Base-by-base conservation (phyloP, 306 rosid species). In the Casuarina glauca region DNA sequence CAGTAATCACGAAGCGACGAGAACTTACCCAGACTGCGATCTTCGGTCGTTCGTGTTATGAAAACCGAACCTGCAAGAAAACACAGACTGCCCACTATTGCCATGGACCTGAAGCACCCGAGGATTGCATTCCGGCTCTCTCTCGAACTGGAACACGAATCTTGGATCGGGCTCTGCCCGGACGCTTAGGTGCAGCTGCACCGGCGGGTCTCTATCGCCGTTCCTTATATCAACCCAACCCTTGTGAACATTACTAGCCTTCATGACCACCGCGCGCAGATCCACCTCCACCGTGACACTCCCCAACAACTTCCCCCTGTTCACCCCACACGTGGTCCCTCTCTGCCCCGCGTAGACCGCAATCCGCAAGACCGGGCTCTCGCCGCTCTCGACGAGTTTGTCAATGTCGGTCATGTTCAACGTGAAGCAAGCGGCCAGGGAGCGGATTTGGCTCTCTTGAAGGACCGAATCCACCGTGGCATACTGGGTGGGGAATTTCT, bases 41-140 rank as follows among this genome's bases (percentile, higher is more conserved):
- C 77, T 83, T 8, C 92, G 88, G 69, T 90, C 96, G 64, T 79
- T 81, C 80, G 72, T 73, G 77, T 81, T 86, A 79, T 92, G 78
- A 78, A 88, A 90, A 79, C 96, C 84, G 79, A 90, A 90, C 63
- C 88, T 90, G 91, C 96, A 90, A 53, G 95, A 79, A 84, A 90
- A 90, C 8, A 90, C 95, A 0, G 96, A 91, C 43, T 90, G 96
- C 5, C 87, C 57, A 64, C 87, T 84, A 64, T 85, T 84, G 52
- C 91, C 90, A 77, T 85, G 91, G 76, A 90, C 87, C 87, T 85
- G 93, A 44, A 88, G 85, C 60, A 90, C 93, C 32, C 85, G 96
- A 2, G 96, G 96, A 35, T 93, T 90, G 20, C 96, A 90, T 43
- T 90, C 96, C 0, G 96, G 96, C 32, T 88, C 96, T 2, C 91